phyloP scores from a whole-genome alignment of 192 early-diverging fungal species.

The Haplosporangium gracile region DNA sequence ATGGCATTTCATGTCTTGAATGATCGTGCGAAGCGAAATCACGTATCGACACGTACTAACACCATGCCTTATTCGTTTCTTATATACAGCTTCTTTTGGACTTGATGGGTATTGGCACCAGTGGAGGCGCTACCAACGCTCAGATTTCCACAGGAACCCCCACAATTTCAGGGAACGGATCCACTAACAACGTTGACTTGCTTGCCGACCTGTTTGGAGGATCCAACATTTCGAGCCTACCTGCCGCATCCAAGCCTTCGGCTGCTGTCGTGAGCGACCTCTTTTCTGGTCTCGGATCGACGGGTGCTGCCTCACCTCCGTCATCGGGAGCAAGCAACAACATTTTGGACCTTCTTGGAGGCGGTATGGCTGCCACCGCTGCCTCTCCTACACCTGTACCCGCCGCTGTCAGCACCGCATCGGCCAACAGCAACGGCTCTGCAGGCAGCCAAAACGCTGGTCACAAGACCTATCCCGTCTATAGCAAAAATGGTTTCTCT shows the following conservation, averaged over 20 bases:
- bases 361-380: conserved; percentile 22
- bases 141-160: conserved; percentile 53
- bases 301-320: conserved; percentile 9
- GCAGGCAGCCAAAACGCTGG: conserved; percentile 18
- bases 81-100: conserved; percentile 69
- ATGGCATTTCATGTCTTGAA: background rate
- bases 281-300: conserved; percentile 39
- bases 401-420: conserved; percentile 24
- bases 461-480: conserved; percentile 69
- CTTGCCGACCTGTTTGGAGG: conserved; percentile 86
- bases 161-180: conserved; percentile 26
- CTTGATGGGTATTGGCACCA: conserved; percentile 75
- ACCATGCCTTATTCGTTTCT: background rate
- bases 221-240: conserved; percentile 59
- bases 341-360: conserved; percentile 53
- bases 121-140: conserved; percentile 57
- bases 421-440: conserved; percentile 35
- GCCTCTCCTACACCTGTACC: conserved; percentile 44
- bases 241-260: conserved; percentile 46
- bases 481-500: conserved; percentile 82
- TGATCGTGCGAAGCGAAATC: conserved; percentile 29
- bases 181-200: conserved; percentile 62
- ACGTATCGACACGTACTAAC: conserved; percentile 31
- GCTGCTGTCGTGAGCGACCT: conserved; percentile 40
- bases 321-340: conserved; percentile 31